Percentiles rank a stretch among this genome's conserved stretches.
phyloP scores from a whole-genome alignment of 176 grass and related monocot species.

The Oryza glaberrima region DNA sequence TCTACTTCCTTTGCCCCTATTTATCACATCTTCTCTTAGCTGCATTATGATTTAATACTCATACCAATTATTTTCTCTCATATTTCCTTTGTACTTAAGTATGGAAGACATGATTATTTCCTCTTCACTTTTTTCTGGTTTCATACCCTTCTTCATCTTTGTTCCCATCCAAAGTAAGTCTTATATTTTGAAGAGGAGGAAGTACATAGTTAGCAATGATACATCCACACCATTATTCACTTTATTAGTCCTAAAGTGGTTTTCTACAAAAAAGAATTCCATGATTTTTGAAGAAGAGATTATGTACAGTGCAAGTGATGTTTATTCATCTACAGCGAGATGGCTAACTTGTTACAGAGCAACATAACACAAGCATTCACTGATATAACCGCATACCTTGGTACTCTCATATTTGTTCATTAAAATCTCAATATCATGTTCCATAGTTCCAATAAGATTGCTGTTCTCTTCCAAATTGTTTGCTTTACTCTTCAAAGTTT shows the following conservation, averaged over 20 bases:
- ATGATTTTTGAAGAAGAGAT: not conserved
- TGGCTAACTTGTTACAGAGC: not conserved
- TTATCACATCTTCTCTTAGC: not conserved
- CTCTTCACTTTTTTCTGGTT: not conserved
- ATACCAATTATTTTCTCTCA: not conserved
- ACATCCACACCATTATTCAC: not conserved
- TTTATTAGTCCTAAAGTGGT: not conserved
- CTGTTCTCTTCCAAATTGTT: slow-evolving; percentile 53
- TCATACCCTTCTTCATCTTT: not conserved
- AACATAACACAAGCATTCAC: slow-evolving; percentile 27
- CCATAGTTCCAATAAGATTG: slow-evolving; percentile 65
- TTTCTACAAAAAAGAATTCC: not conserved
- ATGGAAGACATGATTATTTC: not conserved
- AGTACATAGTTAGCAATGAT: not conserved
- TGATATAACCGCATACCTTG: slow-evolving; percentile 56
- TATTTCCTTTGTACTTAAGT: not conserved
- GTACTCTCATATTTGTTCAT: slow-evolving; percentile 48
- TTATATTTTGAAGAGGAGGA: not conserved
- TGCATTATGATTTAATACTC: not conserved
- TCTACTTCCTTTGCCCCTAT: not conserved
- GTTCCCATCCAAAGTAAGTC: not conserved
- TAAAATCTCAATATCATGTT: slow-evolving; percentile 58
- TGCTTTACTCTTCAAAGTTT: slow-evolving; percentile 49
- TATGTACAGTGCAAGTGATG: no score
- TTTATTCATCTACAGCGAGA: slow-evolving; percentile 17